Conservation (phyloP, 2,329 filamentous ascomycete species). For the Colletotrichum limetticola region DNA sequence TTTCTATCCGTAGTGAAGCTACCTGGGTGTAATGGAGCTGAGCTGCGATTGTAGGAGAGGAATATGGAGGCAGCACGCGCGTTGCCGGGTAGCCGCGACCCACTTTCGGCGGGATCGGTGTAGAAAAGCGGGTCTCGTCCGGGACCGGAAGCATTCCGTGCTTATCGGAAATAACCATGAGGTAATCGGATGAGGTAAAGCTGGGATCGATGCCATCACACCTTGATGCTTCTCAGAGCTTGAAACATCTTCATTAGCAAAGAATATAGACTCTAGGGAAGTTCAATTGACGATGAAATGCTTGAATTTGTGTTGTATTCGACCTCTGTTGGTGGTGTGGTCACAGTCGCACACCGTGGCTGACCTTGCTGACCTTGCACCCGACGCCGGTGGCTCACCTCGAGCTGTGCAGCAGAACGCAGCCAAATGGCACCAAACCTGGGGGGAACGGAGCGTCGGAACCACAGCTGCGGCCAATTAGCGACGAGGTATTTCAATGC, state of each 20-base stretch:
- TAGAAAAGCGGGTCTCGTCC: conserved; percentile 21
- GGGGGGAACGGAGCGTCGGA: background rate
- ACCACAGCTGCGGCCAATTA: conserved; percentile 39
- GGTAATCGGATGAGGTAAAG: background rate
- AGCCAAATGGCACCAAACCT: background rate
- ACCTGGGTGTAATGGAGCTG: background rate
- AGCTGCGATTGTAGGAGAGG: background rate
- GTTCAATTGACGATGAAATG: background rate
- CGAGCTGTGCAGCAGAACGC: background rate
- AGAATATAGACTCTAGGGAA: background rate
- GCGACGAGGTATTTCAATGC: conserved; percentile 40
- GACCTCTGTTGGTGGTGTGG: background rate
- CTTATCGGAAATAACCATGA: conserved; percentile 20
- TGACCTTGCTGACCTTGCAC: conserved; percentile 3
- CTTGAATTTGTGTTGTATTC: background rate
- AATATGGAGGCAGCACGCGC: conserved; percentile 4
- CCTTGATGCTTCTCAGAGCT: background rate
- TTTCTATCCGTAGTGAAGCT: background rate
- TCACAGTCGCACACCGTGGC: background rate
- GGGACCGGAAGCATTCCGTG: conserved; percentile 28
- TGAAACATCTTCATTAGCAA: background rate
- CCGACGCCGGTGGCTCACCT: conserved; percentile 20
- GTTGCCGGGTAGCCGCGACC: conserved; percentile 27
- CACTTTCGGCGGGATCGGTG: conserved; percentile 20
- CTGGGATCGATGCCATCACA: background rate